Evolutionary conservation across 1,139 yeast genomes (phyloP), one percentile per base, ranked within the genome.

Genomic region (Taiozyma sp.): DNA sequence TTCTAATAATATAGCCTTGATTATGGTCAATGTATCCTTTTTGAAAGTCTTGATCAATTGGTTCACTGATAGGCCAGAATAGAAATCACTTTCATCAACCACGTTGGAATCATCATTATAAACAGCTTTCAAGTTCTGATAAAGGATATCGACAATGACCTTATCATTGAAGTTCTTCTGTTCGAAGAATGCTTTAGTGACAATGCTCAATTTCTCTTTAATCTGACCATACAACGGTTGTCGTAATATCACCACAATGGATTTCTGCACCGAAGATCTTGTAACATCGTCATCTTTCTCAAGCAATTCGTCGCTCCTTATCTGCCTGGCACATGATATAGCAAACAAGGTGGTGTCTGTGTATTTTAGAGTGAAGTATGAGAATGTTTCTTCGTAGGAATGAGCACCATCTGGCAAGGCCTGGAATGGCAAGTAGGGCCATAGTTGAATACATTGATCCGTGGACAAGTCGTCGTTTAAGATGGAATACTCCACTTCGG

Each of bases 371-470:
- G 96, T 90, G 69, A 93, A 93, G 64, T 89, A 89, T 41, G 96
- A 86, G 64, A 90, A 90, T 3, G 96, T 91, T 66, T 93, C 98
- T 65, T 90, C 96, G 63, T 85, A 93, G 68, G 80, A 73, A 67
- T 93, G 99, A 2, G 95, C 85, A 2, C 99, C 99, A 67, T 93
- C 99, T 0, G 99, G 99, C 37, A 93, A 72, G 3, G 97, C 96
- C 64, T 91, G 97, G 64, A 93, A 93, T 3, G 98, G 95, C 44
- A 93, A 70, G 61, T 86, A 83, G n/a, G 93, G 89, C 89, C 97
- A 93, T 19, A 68, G 59, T 43, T 44, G 35, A 7, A 13, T 61
- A 11, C 41, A 37, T 65, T 19, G 39, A 13, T 28, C 28, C 32
- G 0, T 63, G 59, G 1, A 59, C 70, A 50, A 19, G 1, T 74